Evolutionary conservation across 2,329 filamentous ascomycete species (phyloP), one percentile per base, ranked within the genome.

Genomic region (Colletotrichum cordylinicola): DNA sequence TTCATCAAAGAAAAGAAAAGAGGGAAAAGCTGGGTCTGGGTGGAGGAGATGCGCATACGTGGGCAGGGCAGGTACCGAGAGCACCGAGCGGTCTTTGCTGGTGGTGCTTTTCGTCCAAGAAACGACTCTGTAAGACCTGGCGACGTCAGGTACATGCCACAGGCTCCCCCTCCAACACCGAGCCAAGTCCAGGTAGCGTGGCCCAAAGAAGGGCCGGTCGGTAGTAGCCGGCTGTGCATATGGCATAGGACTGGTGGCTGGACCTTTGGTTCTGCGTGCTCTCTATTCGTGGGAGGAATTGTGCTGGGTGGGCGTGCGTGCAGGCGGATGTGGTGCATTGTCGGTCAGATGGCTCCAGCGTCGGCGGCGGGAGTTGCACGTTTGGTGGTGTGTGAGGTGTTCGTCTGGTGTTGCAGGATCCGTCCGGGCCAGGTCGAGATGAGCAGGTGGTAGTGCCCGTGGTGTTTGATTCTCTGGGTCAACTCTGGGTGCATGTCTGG

Each of bases 61-160:
- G n/a, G 43, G 43, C 3, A 48, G 43, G 43, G 43, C 43, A 2
- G 43, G 43, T 61, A 61, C 58, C 35, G 60, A 39, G 35, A 64
- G 33, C 31, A 64, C 58, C 27, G 58, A 31, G 21, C 16, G 21
- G 24, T 56, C 27, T 61, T 35, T 58, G 55, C 27, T 29, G 27
- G 55, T 29, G 55, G 39, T 43, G 39, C 18, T 43, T 48, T 39
- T 13, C 8, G n/a, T 48, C 43, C 18, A 48, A 21, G n/a, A n/a
- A 48, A 48, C 43, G n/a, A 48, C 31, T 35, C 29, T 18, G 29
- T 37, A 35, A 62, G 35, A 64, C 60, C 31, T 21, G 64, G 35
- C 64, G 73, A 73, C 65, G 64, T 68, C 70, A 65, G 70, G 56
- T 68, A 75, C 73, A 65, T 68, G 64, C 64, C 43, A 60, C n/a